Evolutionary conservation across 495 filamentous ascomycete species (phyloP), one percentile per base, ranked within the genome.

Genomic region (Aspergillus funiculosus): DNA sequence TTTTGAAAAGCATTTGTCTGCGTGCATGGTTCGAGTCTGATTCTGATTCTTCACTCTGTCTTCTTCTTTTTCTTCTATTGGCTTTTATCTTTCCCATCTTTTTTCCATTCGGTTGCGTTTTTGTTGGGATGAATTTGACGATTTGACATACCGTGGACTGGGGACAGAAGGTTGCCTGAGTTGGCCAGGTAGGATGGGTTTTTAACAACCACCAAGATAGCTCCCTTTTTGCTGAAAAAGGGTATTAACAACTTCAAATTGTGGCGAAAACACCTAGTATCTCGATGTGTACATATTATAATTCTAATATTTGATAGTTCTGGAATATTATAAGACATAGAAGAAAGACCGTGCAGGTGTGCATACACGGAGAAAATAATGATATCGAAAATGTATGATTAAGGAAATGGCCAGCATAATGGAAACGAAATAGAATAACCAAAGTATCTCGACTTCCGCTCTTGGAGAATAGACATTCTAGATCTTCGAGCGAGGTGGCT

Each of bases 401-500:
- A n/a, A n/a, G n/a, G n/a, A n/a, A n/a, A n/a, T n/a, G n/a, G n/a
- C n/a, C n/a, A n/a, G n/a, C n/a, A n/a, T n/a, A n/a, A n/a, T n/a
- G n/a, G n/a, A n/a, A n/a, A n/a, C n/a, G n/a, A n/a, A n/a, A n/a
- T n/a, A n/a, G n/a, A n/a, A n/a, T 32, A 32, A 32, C 13, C 14
- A 34, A 34, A 34, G 13, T 32, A 32, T 32, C 29, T 32, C 5
- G 29, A 13, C 8, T 28, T 9, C 8, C n/a, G 8, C n/a, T 1
- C n/a, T 28, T 28, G 26, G 26, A n/a, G 1, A 9, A 7, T 9
- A 28, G 26, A n/a, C n/a, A 28, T 28, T 46, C 45, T 60, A 71
- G n/a, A 71, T 64, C 67, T 71, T 71, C 5, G 67, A 56, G 18
- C 58, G 43, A 45, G 65, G 60, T 8, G 59, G 59, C 41, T 69